Percentiles rank a stretch among this genome's conserved stretches.
Conservation (phyloP, 805 yeast genomes). For the Starmerella geochares region DNA sequence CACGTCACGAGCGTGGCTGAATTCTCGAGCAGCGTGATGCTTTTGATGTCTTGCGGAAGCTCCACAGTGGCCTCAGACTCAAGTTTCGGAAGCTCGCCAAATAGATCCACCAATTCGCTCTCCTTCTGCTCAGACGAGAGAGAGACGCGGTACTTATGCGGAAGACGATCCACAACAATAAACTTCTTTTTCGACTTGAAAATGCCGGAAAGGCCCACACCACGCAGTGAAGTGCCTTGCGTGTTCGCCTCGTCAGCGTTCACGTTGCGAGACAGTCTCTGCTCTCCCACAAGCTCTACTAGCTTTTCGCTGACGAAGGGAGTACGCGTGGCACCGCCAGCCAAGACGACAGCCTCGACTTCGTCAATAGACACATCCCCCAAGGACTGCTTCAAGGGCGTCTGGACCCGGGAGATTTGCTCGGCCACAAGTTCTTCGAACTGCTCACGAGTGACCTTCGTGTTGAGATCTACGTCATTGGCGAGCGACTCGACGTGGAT, state of each 20-base stretch:
- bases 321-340: slow-evolving; percentile 86
- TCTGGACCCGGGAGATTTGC: slow-evolving; percentile 35
- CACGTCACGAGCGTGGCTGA: slow-evolving; percentile 31
- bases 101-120: slow-evolving; percentile 9
- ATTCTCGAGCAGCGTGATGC: slow-evolving; percentile 35
- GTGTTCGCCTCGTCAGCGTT: slow-evolving; percentile 95
- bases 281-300: slow-evolving; percentile 42
- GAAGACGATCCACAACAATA: slow-evolving; percentile 46
- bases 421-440: slow-evolving; percentile 48
- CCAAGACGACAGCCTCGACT: slow-evolving; percentile 46
- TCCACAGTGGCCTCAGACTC: slow-evolving; percentile 29
- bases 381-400: slow-evolving; percentile 49
- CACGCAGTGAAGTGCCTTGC: slow-evolving; percentile 78
- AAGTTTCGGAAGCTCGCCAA: slow-evolving; percentile 29
- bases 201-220: slow-evolving; percentile 59
- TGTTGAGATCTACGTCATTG: slow-evolving; percentile 64
- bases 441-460: slow-evolving; percentile 63
- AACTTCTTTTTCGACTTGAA: slow-evolving; percentile 52
- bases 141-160: slow-evolving; percentile 39
- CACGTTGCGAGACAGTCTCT: slow-evolving; percentile 58
- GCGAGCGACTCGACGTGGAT: slow-evolving; percentile 65
- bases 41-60: slow-evolving; percentile 24
- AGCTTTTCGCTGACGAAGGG: slow-evolving; percentile 60
- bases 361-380: slow-evolving; percentile 28
- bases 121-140: slow-evolving; percentile 27